Percentiles rank a stretch among this genome's conserved stretches.
phyloP scores from a whole-genome alignment of 345 rosid species.

The Eucalyptus cladocalyx region DNA sequence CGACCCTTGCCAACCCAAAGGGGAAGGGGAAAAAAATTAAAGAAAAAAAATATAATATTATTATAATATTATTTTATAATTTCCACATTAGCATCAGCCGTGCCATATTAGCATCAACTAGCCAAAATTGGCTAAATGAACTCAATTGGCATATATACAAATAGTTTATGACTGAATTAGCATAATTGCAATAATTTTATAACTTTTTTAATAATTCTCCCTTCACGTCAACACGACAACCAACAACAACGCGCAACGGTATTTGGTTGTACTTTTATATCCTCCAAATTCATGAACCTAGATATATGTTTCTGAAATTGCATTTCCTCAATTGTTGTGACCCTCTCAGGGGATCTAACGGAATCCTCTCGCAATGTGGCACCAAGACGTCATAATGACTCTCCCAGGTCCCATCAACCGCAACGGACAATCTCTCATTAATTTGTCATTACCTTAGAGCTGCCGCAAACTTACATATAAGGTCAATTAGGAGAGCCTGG shows the following conservation, averaged over 20 bases:
- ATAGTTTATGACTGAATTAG: accelerated
- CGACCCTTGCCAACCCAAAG: accelerated
- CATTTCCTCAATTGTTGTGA: not conserved
- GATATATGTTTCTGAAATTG: not conserved
- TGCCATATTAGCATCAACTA: accelerated
- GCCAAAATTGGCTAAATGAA: accelerated
- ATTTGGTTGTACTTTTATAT: not conserved
- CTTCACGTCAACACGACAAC: accelerated
- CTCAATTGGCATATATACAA: accelerated
- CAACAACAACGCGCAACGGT: not conserved
- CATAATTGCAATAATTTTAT: too few species aligned
- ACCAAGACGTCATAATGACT: not conserved
- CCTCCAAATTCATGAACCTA: not conserved
- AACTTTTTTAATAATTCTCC: too few species aligned
- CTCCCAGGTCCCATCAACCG: not conserved
- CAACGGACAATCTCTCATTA: not conserved
- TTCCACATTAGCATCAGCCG: accelerated
- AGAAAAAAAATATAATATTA: too few species aligned
- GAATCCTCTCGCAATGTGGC: not conserved
- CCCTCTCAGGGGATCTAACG: not conserved
- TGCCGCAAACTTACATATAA: not conserved
- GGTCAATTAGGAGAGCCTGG: not conserved
- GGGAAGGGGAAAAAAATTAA: too few species aligned
- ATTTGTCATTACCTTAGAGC: not conserved
- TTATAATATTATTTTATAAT: too few species aligned